Base-by-base conservation (phyloP, 495 filamentous ascomycete species). In the Hypoxylon cercidicola region DNA sequence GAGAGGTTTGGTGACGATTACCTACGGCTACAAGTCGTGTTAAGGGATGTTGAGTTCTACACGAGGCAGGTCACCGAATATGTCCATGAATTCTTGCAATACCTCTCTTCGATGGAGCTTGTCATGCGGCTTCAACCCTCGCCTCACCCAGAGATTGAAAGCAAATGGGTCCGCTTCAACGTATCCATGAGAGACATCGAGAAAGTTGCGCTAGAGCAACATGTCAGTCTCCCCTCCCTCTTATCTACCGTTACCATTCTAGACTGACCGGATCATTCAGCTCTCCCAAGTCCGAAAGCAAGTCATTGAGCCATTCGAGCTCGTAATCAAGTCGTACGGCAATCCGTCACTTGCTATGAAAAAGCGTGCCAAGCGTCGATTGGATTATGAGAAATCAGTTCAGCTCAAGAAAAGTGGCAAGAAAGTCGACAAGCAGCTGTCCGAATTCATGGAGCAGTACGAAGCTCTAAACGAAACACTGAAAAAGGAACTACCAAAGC, bases 31-130 rank as follows among this genome's bases (percentile, higher is more conserved):
- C 93, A 97, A 69, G 88, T 98, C 40, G 89, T 97, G 21, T 84
- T 96, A 73, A 85, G 93, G 43, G 95, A 99, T 74, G 88, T 96
- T 12, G 90, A 96, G 68, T 90, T 84, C 68, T 99, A 98, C 77
- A 90, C 89, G 2, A 82, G 84, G 1, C 86, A 90, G 37, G 85
- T 88, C 0, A 82, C 89, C 16, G 79, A 78, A 0, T 89, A 87
- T 41, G 88, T 97, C 69, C 86, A 89, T 13, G 87, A 88, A 51
- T 90, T 93, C 59, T 83, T 88, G 40, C 85, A 87, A 37, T 87
- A 89, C 64, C 81, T 89, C 21, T 83, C 81, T 18, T 87, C 89
- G 1, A 89, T 95, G 69, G 90, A 94, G 70, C 78, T 85, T 13
- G 78, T 84, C 25, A 84, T 86, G 83, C 73, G 84, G 28, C 66